Conservation (phyloP, 116 monocot species). For the Cymodocea nodosa region DNA sequence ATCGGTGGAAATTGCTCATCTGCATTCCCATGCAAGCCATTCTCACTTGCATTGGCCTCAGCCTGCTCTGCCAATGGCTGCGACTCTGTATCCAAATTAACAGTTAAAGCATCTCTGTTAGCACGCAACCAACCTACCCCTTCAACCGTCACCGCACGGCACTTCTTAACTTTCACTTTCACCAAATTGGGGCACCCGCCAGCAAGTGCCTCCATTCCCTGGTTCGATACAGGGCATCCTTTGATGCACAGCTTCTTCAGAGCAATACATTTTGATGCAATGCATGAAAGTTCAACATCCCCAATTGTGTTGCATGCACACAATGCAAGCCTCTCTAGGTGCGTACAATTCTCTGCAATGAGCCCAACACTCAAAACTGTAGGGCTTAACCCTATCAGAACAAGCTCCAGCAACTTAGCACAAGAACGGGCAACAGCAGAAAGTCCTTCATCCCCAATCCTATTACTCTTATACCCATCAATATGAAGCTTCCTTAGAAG, state of each 20-base stretch:
- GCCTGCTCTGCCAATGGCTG: constrained; percentile 7
- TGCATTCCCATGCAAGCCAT: constrained; percentile 29
- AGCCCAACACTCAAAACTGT: constrained; percentile 34
- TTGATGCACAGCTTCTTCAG: constrained; percentile 67
- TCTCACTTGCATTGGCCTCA: constrained; percentile 30
- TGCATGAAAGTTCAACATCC: constrained; percentile 57
- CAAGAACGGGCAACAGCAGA: constrained; percentile 28
- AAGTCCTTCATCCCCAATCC: constrained; percentile 57
- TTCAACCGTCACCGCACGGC: constrained; percentile 37
- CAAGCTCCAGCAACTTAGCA: constrained; percentile 56
- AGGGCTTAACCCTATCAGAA: constrained; percentile 75
- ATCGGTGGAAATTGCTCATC: constrained; percentile 14
- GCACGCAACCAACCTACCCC: constrained; percentile 39
- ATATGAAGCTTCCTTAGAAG: constrained; percentile 66
- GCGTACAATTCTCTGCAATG: constrained; percentile 38
- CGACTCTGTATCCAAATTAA: constrained; percentile 33
- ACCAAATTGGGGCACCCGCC: constrained; percentile 59
- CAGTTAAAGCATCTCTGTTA: constrained; percentile 23
- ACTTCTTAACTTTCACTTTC: constrained; percentile 79
- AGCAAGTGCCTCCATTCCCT: constrained; percentile 50
- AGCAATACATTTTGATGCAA: constrained; percentile 43
- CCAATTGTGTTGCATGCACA: constrained; percentile 55
- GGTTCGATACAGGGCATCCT: constrained; percentile 53
- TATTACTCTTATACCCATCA: constrained; percentile 70
- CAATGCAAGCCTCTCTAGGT: constrained; percentile 44